phyloP scores from a whole-genome alignment of 2,329 filamentous ascomycete species.

The Microdochium paspali region DNA sequence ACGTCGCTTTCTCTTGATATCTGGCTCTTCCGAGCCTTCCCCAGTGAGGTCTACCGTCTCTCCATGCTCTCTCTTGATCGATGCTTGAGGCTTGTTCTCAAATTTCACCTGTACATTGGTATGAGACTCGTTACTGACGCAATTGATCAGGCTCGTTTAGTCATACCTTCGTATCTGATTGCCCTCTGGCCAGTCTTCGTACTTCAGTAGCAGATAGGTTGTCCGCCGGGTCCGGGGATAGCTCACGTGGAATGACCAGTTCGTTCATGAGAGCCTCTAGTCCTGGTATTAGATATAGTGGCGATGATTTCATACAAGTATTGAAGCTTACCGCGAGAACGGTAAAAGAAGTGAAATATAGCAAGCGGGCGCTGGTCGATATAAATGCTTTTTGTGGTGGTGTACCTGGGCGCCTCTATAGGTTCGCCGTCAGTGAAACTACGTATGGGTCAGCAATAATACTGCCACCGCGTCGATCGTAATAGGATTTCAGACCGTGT shows the following conservation, averaged over 20 bases:
- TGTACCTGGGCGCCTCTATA: not conserved
- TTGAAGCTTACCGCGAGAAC: slow-evolving; percentile 17
- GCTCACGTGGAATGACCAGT: slow-evolving; percentile 17
- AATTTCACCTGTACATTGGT: slow-evolving; percentile 2
- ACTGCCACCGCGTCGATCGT: not conserved
- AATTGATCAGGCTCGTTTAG: not conserved
- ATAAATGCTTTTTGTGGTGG: not conserved
- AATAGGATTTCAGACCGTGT: not conserved
- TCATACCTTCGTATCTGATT: slow-evolving; percentile 9
- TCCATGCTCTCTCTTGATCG: slow-evolving; percentile 16
- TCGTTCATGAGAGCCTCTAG: slow-evolving; percentile 20
- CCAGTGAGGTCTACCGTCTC: slow-evolving; percentile 16
- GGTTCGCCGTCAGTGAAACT: not conserved
- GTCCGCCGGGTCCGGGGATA: slow-evolving; percentile 7
- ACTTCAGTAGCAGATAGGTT: slow-evolving; percentile 14
- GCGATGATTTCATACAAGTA: not conserved
- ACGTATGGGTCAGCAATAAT: not conserved
- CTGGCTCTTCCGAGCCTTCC: slow-evolving; percentile 3
- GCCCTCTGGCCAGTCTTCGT: slow-evolving; percentile 18
- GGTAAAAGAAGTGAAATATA: slow-evolving; percentile 20
- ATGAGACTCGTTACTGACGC: too few species aligned
- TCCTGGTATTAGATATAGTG: not conserved
- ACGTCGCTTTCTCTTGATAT: slow-evolving; percentile 7
- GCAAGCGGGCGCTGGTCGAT: slow-evolving; percentile 14
- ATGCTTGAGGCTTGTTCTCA: slow-evolving; percentile 6